Percentiles rank a stretch among this genome's conserved stretches.
phyloP scores from a whole-genome alignment of 352 stramenopile genomes.

The Thalassiosira sp. region DNA sequence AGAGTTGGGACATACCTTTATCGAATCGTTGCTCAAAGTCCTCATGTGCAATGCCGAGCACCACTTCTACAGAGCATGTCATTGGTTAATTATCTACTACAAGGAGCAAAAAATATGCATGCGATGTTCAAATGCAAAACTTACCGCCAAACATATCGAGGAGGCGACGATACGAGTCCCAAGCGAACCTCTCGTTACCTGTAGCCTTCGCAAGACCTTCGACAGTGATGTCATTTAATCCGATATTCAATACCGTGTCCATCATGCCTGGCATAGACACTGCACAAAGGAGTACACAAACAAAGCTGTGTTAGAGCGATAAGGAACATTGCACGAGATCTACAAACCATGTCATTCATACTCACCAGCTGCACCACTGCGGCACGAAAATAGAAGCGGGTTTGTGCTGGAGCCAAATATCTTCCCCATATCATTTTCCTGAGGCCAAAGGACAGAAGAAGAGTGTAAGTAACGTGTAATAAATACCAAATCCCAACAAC shows the following conservation, averaged over 20 bases:
- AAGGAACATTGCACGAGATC: too few species aligned
- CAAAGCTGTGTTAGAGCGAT: not conserved
- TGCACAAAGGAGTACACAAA: slow-evolving; percentile 1
- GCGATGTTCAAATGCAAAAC: too few species aligned
- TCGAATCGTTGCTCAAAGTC: slow-evolving; percentile 81
- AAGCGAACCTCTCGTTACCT: slow-evolving; percentile 76
- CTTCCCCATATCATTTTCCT: slow-evolving; percentile 78
- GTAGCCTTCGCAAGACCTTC: slow-evolving; percentile 76
- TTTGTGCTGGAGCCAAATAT: slow-evolving; percentile 78
- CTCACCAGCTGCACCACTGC: slow-evolving; percentile 75
- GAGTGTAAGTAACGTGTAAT: not conserved
- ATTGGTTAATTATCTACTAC: too few species aligned
- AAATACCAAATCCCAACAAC: too few species aligned
- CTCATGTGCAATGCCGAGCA: slow-evolving; percentile 79
- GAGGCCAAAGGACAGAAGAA: not conserved
- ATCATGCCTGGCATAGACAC: slow-evolving; percentile 86
- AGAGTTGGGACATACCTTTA: too few species aligned
- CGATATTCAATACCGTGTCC: slow-evolving; percentile 87
- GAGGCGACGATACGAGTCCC: slow-evolving; percentile 82
- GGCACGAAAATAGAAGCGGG: slow-evolving; percentile 83
- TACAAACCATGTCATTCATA: slow-evolving; percentile 4
- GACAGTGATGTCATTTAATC: slow-evolving; percentile 82
- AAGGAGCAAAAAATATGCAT: too few species aligned
- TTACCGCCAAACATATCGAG: slow-evolving; percentile 84
- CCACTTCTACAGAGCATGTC: too few species aligned